phyloP scores from a whole-genome alignment of 805 yeast species.

The Yarrowia osloensis region DNA sequence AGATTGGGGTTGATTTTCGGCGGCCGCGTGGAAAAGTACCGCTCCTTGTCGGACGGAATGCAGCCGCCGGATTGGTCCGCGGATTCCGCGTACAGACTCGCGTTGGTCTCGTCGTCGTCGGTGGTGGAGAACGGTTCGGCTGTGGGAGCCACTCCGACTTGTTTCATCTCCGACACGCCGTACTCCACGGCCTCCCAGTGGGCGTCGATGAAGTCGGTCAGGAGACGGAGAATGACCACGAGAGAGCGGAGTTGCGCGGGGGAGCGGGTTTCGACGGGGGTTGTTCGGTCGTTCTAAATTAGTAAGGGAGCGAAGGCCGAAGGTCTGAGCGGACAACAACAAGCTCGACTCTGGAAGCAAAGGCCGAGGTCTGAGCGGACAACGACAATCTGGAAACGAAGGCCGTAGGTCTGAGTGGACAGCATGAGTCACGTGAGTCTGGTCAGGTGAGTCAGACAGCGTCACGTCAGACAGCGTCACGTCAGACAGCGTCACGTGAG shows the following conservation, averaged over 20 bases:
- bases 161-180: neutral
- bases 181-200: conserved; percentile 22
- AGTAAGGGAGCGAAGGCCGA: neutral
- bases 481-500: too few species aligned
- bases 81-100: conserved; percentile 4
- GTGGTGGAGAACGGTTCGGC: neutral
- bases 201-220: conserved; percentile 16
- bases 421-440: too few species aligned
- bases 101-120: conserved; percentile 18
- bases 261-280: conserved; percentile 1
- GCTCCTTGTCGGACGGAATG: neutral
- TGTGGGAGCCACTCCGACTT: neutral
- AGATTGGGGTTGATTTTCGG: conserved; percentile 23
- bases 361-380: too few species aligned
- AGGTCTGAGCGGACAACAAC: neutral
- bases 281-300: conserved; percentile 12
- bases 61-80: neutral
- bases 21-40: conserved; percentile 10
- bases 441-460: too few species aligned
- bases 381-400: too few species aligned
- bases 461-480: too few species aligned
- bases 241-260: conserved; percentile 3
- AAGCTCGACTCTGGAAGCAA: too few species aligned
- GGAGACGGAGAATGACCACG: conserved; percentile 13
- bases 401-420: too few species aligned